Evolutionary conservation across 2,329 filamentous ascomycete species (phyloP), one percentile per base, ranked within the genome.

Genomic region (Venturia nashicola): DNA sequence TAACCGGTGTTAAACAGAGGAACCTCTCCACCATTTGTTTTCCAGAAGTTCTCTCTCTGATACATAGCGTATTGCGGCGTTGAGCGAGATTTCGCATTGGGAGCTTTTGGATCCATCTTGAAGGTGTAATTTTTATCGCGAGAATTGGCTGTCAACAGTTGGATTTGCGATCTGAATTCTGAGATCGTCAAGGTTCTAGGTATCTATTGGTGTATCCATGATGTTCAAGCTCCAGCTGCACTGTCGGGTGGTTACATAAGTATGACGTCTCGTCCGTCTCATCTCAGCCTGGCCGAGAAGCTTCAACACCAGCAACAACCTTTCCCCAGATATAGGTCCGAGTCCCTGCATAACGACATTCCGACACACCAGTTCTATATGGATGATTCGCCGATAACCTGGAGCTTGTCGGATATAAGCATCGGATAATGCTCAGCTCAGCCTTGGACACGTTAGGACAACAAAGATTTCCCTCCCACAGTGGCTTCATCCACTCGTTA

Each of bases 1-100:
- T 60, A 71, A 77, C 78, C 74, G 3, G 81, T 84, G 67, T 82
- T 82, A 71, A 84, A 84, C 0, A 76, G 76, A 0, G 78, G 75
- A 0, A 74, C 71, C 66, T 80, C 70, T 64, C 80, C 81, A 3
- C 80, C 75, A 64, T 83, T 84, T 43, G 73, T 72, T 61, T 78
- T 78, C 79, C 78, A 82, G 69, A 84, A 83, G 66, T 80, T 78
- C 65, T 83, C 77, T 16, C 80, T 76, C 68, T 84, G 82, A 68
- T 83, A 83, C 9, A 82, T 72, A 12, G 74, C 78, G 73, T 78
- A 84, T 71, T 84, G 79, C 12, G 81, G 81, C 1, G 81, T 83
- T 42, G 73, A 76, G 66, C 82, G 74, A 61, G 72, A 71, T 57
- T 79, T 70, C 62, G 80, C 79, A 67, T 83, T 82, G 11, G 79